Conservation (phyloP, 768 basidiomycete species). For the Termitomyces sp. region DNA sequence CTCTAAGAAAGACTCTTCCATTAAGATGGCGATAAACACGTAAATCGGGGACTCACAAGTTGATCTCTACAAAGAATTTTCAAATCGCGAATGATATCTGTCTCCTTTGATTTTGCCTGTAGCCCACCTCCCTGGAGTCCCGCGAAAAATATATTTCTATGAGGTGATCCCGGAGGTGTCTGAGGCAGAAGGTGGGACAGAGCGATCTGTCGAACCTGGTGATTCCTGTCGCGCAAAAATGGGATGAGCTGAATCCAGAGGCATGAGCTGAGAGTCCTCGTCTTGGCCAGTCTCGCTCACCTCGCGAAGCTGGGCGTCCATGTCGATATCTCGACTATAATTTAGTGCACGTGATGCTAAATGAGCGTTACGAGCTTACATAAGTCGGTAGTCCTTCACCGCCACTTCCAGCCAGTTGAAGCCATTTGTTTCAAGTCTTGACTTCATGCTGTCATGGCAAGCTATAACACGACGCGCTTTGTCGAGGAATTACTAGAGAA, state of each 20-base stretch:
- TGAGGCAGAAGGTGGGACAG: constrained; percentile 80
- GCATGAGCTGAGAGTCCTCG: not conserved
- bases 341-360: constrained; percentile 29
- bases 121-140: constrained; percentile 57
- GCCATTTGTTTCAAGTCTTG: not conserved
- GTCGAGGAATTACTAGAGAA: constrained; percentile 57
- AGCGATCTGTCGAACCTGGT: constrained; percentile 84
- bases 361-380: constrained; percentile 16
- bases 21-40: not conserved
- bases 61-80: constrained; percentile 89
- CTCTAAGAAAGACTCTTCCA: constrained; percentile 44
- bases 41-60: constrained; percentile 43
- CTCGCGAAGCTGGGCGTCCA: constrained; percentile 48
- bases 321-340: constrained; percentile 15
- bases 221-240: constrained; percentile 85
- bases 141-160: constrained; percentile 73
- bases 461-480: constrained; percentile 72
- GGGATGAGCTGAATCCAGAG: constrained; percentile 57
- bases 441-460: constrained; percentile 46
- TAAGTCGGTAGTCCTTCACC: constrained; percentile 11
- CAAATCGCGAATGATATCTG: constrained; percentile 71
- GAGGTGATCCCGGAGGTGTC: constrained; percentile 65
- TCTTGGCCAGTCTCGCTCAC: constrained; percentile 22
- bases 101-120: constrained; percentile 52
- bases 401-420: constrained; percentile 6